Base-by-base conservation (phyloP, 495 filamentous ascomycete genomes). In the Hyaloscypha bicolor region DNA sequence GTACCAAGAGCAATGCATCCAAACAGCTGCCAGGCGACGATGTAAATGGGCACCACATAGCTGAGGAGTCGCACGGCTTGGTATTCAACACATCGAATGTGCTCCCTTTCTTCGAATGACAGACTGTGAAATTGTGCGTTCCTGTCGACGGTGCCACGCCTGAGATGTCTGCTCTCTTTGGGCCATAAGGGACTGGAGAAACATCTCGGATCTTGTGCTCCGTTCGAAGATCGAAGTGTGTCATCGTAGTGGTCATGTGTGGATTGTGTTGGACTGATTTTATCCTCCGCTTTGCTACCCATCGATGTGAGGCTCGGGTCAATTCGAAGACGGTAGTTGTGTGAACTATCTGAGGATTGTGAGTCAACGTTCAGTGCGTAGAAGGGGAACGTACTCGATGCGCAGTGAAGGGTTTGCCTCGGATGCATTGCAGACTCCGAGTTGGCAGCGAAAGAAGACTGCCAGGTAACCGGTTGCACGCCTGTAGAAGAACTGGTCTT, bases 1-100 rank as follows among this genome's bases (percentile, higher is more conserved):
- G 83, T 83, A 1, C 90, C 92, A 39, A 94, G 76, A 2, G 86
- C 88, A 21, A 94, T 76, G 61, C 83, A 83, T 1, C 90, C 91
- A 11, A 93, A 74, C 25, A 90, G 45, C 67, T 93, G 87, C 79
- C 88, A 93, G 8, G 86, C 69, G 25, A 91, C 60, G 62, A 87
- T 90, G 76, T 96, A 96, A 11, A 88, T 65, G 3, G 88, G 88
- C 9, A 96, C 90, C n/a, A 93, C 73, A 60, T 89, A 79, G 1
- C 86, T 80, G 14, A 96, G 80, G 6, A 93, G 80, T 29, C 80
- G 86, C 8, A 95, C 80, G 6, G 91, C 91, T 64, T 85, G 84
- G 68, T 94, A 94, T 76, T 95, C 92, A 57, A 86, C 87, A 4
- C 91, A 91, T n/a, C 90, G 90, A 9, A 95, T 83, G 53, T 82